phyloP scores from a whole-genome alignment of 768 basidiomycete genomes.

The Antrodiella citrinella region DNA sequence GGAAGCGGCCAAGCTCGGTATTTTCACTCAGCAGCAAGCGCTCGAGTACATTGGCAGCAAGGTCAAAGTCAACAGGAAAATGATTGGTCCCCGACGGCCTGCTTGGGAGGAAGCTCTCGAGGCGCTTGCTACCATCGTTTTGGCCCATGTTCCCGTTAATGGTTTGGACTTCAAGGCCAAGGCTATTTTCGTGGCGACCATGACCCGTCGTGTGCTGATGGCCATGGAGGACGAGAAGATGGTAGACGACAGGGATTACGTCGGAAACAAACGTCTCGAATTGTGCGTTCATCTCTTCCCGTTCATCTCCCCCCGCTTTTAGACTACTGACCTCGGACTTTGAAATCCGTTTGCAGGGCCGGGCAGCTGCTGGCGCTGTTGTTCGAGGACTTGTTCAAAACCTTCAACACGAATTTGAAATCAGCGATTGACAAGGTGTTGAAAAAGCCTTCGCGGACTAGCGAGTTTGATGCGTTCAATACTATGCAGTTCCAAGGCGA shows the following conservation, averaged over 20 bases:
- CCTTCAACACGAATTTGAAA: conserved; percentile 94
- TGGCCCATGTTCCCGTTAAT: conserved; percentile 91
- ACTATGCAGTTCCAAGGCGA: conserved; percentile 96
- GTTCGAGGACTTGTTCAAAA: conserved; percentile 98
- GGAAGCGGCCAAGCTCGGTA: conserved; percentile 84
- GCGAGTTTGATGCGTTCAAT: conserved; percentile 90
- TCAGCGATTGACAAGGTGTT: conserved; percentile 93
- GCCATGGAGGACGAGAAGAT: conserved; percentile 94
- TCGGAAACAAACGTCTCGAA: conserved; percentile 97
- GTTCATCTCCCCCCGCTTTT: not conserved
- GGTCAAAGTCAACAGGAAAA: conserved; percentile 79
- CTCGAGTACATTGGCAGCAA: conserved; percentile 91
- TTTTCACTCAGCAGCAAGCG: conserved; percentile 91
- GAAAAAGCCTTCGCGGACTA: conserved; percentile 91
- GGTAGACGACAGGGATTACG: conserved; percentile 98
- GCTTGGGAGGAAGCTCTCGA: conserved; percentile 94
- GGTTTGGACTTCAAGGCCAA: conserved; percentile 88
- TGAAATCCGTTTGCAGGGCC: conserved; percentile 54
- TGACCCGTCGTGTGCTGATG: conserved; percentile 94
- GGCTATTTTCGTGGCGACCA: conserved; percentile 94
- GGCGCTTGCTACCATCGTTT: conserved; percentile 93
- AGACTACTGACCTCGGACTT: not conserved
- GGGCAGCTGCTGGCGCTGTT: conserved; percentile 92
- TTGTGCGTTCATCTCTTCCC: conserved; percentile 51
- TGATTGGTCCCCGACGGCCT: conserved; percentile 76